Evolutionary conservation across 1,139 yeast genomes (phyloP).

Genomic region (Yueomyces sp.): DNA sequence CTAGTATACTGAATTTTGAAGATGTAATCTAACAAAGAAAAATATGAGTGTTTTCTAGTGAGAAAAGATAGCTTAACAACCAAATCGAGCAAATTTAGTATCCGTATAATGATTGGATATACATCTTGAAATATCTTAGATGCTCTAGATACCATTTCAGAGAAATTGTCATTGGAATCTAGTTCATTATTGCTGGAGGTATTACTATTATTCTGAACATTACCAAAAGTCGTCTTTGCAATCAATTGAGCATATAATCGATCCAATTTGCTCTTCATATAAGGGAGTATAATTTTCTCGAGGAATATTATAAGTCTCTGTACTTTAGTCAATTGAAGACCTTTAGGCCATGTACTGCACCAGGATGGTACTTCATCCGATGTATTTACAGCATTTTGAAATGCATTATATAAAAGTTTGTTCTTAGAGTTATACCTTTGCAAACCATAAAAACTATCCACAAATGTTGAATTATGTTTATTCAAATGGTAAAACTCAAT

Average conservation of each 20-base stretch:
- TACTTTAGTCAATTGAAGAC: constrained; percentile 34
- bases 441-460: constrained; percentile 86
- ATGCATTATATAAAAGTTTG: constrained; percentile 17
- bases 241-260: constrained; percentile 50
- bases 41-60: constrained; percentile 55
- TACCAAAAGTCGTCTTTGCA: constrained; percentile 44
- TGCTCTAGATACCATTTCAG: neutral
- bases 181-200: constrained; percentile 14
- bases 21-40: constrained; percentile 49
- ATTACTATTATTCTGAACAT: constrained; percentile 23
- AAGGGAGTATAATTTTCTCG: constrained; percentile 56
- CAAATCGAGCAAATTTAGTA: constrained; percentile 40
- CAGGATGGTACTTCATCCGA: neutral
- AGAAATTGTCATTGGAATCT: neutral
- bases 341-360: constrained; percentile 10
- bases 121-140: constrained; percentile 26
- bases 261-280: constrained; percentile 57
- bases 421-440: constrained; percentile 43
- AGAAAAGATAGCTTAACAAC: constrained; percentile 52
- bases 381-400: constrained; percentile 2
- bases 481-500: constrained; percentile 64
- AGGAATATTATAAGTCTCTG: constrained; percentile 53
- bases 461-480: constrained; percentile 75
- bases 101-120: constrained; percentile 49
- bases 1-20: constrained; percentile 62